These are phyloP conservation scores for Angomonas deanei DNA, from an alignment of 208 protist genomes.

Conservation along the genomic window DNA sequence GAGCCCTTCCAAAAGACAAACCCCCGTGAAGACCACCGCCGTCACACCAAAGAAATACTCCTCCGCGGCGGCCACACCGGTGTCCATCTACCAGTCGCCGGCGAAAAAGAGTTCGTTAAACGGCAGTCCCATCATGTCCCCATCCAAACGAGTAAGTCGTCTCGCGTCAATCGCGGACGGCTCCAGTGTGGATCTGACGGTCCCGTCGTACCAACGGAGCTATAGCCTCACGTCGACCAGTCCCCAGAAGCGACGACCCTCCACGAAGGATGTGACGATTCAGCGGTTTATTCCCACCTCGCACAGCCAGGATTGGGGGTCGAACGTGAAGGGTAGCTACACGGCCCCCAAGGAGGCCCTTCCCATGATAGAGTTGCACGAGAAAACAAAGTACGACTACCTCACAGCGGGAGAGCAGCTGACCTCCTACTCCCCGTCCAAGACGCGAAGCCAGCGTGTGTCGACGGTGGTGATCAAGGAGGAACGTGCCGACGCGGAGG, in stretches of 20 bases:
- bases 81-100: neutral
- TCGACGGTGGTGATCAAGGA: neutral
- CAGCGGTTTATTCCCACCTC: slow-evolving; percentile 11
- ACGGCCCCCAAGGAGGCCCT: slow-evolving; percentile 24
- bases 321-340: slow-evolving; percentile 7
- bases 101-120: neutral
- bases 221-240: slow-evolving; percentile 22
- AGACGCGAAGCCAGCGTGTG: neutral
- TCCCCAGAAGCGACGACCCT: slow-evolving; percentile 6
- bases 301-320: slow-evolving; percentile 23
- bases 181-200: neutral
- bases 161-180: neutral
- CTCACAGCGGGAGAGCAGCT: slow-evolving; percentile 13
- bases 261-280: slow-evolving; percentile 15
- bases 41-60: neutral
- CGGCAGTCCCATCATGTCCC: neutral
- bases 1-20: neutral
- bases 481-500: neutral
- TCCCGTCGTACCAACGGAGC: slow-evolving; percentile 19
- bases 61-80: neutral
- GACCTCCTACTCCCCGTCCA: neutral
- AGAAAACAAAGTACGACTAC: slow-evolving; percentile 28
- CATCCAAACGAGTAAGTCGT: neutral
- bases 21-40: neutral
- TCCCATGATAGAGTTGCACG: slow-evolving; percentile 19